Evolutionary conservation across 2,329 filamentous ascomycete genomes (phyloP), one percentile per base, ranked within the genome.

Genomic region (Pestalotiopsis sp.): DNA sequence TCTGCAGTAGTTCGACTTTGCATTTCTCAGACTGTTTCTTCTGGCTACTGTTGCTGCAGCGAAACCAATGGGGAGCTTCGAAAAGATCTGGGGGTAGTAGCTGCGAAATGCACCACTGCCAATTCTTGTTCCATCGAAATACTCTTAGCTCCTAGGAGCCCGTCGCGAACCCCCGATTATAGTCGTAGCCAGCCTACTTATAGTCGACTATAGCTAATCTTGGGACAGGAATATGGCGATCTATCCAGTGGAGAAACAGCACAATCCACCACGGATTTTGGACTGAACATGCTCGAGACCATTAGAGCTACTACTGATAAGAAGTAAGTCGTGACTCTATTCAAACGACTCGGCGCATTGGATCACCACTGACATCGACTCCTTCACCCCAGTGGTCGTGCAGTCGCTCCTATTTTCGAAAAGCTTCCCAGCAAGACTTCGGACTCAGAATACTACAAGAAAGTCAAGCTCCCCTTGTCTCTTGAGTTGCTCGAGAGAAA

Each of bases 291-390:
- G 76, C 83, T 97, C 59, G 90, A 93, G 66, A 90, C 91, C 76
- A 88, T 97, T 76, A 91, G 91, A 74, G 86, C 89, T 72, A 93
- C 93, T 25, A 89, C 90, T 71, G 94, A 97, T 80, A 97, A 97
- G 83, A 93, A 87, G 93, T 95, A 86, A 76, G 88, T 84, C 12
- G 20, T 57, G 45, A 56, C 5, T 49, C 11, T 20, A 66, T 23
- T 17, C 25, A 36, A 36, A 36, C 31, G 31, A 14, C 25, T 14
- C 6, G n/a, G 13, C n/a, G 61, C 31, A 25, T n/a, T 36, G 6
- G 4, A 27, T 17, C 57, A n/a, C 20, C 27, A 25, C 64, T 66
- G 31, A 66, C 38, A 14, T 61, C 23, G 11, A 12, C 61, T 36
- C 27, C 20, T 45, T 45, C 58, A 64, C 41, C 65, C 25, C 69